Conservation (phyloP, 1,284 basidiomycete genomes). For the Ceratobasidium sp. region DNA sequence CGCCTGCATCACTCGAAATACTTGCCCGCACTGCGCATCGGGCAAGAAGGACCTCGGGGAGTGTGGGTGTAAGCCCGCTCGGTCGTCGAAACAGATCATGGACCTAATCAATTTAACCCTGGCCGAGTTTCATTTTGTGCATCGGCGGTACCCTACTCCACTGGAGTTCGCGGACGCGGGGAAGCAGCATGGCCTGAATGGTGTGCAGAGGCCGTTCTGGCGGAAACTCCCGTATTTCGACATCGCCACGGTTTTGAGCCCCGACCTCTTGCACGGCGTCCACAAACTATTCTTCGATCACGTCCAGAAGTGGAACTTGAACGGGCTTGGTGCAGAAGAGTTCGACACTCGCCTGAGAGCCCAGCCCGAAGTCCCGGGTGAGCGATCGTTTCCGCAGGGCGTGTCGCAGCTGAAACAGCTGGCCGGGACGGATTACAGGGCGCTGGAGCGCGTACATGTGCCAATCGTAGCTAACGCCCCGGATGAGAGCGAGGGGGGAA, state of each 20-base stretch:
- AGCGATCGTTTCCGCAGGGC: constrained; percentile 22
- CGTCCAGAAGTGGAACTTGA: constrained; percentile 5
- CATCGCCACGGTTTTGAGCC: constrained; percentile 15
- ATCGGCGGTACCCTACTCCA: neutral
- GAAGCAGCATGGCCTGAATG: neutral
- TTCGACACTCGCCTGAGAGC: neutral
- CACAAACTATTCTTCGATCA: constrained; percentile 32
- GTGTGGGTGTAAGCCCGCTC: constrained; percentile 16
- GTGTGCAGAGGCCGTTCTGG: constrained; percentile 28
- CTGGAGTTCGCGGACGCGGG: constrained; percentile 14
- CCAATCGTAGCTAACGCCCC: neutral
- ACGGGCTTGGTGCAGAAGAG: constrained; percentile 1
- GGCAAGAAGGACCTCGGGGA: neutral
- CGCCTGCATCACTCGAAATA: neutral
- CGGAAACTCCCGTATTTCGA: constrained; percentile 1
- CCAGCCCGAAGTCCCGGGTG: neutral
- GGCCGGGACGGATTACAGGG: constrained; percentile 19
- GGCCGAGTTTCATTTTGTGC: neutral
- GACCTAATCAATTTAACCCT: neutral
- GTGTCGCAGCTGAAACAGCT: constrained; percentile 15
- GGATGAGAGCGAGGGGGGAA: neutral
- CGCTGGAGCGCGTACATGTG: constrained; percentile 12
- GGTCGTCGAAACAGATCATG: constrained; percentile 21
- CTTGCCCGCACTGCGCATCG: constrained; percentile 6
- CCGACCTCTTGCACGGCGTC: constrained; percentile 22